Percentiles rank a stretch among this genome's conserved stretches.
Evolutionary conservation across 202 grass and related monocot genomes (phyloP).

Genomic region (Panicum virgatum): DNA sequence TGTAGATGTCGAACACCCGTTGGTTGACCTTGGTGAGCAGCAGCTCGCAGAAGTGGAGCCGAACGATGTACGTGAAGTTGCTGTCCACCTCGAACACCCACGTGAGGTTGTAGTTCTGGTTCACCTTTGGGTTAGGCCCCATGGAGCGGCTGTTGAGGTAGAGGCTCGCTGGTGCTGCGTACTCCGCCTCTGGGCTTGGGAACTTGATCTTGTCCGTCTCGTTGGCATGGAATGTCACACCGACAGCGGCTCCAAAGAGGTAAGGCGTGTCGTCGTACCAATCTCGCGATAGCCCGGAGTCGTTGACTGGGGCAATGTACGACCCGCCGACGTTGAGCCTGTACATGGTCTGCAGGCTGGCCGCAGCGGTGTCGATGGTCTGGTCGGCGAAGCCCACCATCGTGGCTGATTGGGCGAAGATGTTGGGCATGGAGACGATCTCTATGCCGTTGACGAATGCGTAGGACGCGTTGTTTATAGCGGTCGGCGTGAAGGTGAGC

Average conservation of each 20-base stretch:
- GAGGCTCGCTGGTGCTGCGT: slow-evolving; percentile 51
- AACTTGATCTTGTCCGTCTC: slow-evolving; percentile 39
- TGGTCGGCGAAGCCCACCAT: slow-evolving; percentile 53
- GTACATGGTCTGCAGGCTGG: slow-evolving; percentile 67
- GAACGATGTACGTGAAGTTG: slow-evolving; percentile 82
- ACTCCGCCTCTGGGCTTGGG: slow-evolving; percentile 39
- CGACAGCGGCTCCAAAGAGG: slow-evolving; percentile 64
- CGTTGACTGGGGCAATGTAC: slow-evolving; percentile 55
- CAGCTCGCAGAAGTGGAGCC: slow-evolving; percentile 88
- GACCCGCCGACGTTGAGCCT: slow-evolving; percentile 80
- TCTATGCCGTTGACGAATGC: slow-evolving; percentile 91
- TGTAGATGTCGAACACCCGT: slow-evolving; percentile 61
- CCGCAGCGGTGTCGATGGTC: slow-evolving; percentile 28
- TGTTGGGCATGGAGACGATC: slow-evolving; percentile 84
- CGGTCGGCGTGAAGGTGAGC: slow-evolving; percentile 70
- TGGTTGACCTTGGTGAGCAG: slow-evolving; percentile 61
- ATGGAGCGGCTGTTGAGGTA: slow-evolving; percentile 65
- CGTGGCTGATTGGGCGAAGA: slow-evolving; percentile 42
- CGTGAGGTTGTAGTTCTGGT: slow-evolving; percentile 72
- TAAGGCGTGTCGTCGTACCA: slow-evolving; percentile 87
- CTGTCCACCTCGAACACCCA: slow-evolving; percentile 87
- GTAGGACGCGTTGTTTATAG: slow-evolving; percentile 72
- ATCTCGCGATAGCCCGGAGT: slow-evolving; percentile 62
- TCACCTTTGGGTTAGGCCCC: slow-evolving; percentile 56
- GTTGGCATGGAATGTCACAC: slow-evolving; percentile 40